phyloP scores from a whole-genome alignment of 768 basidiomycete genomes.

The Daedalea quercina region DNA sequence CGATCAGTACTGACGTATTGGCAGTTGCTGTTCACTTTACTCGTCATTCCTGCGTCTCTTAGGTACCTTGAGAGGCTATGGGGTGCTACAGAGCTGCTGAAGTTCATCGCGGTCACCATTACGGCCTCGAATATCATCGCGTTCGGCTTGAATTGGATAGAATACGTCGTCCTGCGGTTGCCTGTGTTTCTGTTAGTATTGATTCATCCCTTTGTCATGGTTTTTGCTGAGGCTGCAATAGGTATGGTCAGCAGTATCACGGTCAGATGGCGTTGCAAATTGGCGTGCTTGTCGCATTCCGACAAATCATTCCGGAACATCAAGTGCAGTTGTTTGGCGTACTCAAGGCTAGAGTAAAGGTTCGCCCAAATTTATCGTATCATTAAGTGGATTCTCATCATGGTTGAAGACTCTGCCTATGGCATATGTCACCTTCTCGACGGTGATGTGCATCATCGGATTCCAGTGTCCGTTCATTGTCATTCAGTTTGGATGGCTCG shows the following conservation, averaged over 20 bases:
- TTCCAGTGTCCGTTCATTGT: conserved; percentile 87
- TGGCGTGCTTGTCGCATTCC: conserved; percentile 90
- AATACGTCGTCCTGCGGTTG: conserved; percentile 62
- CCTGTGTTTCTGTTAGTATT: conserved; percentile 74
- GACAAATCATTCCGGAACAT: conserved; percentile 96
- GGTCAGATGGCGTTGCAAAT: conserved; percentile 91
- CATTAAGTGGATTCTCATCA: not conserved
- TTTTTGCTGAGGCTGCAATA: conserved; percentile 25
- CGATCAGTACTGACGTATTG: conserved; percentile 4
- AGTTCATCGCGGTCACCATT: conserved; percentile 78
- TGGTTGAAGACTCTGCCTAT: conserved; percentile 76
- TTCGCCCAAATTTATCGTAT: conserved; percentile 19
- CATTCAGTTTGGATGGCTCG: conserved; percentile 99
- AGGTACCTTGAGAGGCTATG: conserved; percentile 93
- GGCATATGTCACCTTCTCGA: conserved; percentile 87
- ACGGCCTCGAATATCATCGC: conserved; percentile 85
- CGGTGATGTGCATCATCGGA: conserved; percentile 74
- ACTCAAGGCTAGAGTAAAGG: conserved; percentile 86
- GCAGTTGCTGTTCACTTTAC: conserved; percentile 71
- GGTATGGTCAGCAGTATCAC: conserved; percentile 85
- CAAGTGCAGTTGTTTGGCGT: conserved; percentile 90
- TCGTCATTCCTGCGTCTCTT: conserved; percentile 75
- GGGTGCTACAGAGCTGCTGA: conserved; percentile 80
- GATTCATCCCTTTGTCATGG: conserved; percentile 1
- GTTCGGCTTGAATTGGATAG: conserved; percentile 83